phyloP scores from a whole-genome alignment of 768 basidiomycete genomes.

The Trichaptum fuscoviolaceum region DNA sequence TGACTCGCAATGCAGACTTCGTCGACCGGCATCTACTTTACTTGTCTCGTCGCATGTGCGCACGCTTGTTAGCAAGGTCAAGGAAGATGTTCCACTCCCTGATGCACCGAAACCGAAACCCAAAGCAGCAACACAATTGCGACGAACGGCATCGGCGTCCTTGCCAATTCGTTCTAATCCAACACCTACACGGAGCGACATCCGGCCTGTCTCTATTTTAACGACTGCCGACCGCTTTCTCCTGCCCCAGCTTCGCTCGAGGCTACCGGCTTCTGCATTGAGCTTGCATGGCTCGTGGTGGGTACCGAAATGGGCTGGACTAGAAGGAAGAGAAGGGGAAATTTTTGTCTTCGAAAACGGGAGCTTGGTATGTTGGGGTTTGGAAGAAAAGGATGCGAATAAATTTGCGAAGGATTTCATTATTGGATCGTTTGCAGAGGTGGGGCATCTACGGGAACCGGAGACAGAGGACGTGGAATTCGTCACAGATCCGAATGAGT shows the following conservation, averaged over 20 bases:
- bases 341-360: slow-evolving; percentile 87
- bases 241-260: slow-evolving; percentile 52
- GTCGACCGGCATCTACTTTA: background rate
- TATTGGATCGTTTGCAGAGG: slow-evolving; percentile 39
- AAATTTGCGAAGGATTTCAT: slow-evolving; percentile 59
- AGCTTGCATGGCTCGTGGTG: slow-evolving; percentile 75
- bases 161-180: slow-evolving; percentile 82
- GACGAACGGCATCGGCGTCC: slow-evolving; percentile 81
- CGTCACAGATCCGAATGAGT: slow-evolving; percentile 88
- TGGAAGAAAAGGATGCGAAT: slow-evolving; percentile 69
- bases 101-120: slow-evolving; percentile 55
- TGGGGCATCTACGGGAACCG: slow-evolving; percentile 56
- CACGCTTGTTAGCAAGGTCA: background rate
- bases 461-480: slow-evolving; percentile 93
- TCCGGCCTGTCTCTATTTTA: slow-evolving; percentile 75
- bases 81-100: background rate
- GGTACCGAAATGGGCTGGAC: slow-evolving; percentile 61
- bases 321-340: slow-evolving; percentile 60
- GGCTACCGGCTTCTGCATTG: slow-evolving; percentile 50
- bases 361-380: slow-evolving; percentile 87
- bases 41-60: background rate
- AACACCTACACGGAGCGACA: slow-evolving; percentile 77
- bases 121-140: slow-evolving; percentile 74
- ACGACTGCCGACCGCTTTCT: slow-evolving; percentile 84
- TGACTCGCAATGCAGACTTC: background rate